Evolutionary conservation across 2,329 filamentous ascomycete genomes (phyloP).

Genomic region (Davidsoniella neocaledoniae): DNA sequence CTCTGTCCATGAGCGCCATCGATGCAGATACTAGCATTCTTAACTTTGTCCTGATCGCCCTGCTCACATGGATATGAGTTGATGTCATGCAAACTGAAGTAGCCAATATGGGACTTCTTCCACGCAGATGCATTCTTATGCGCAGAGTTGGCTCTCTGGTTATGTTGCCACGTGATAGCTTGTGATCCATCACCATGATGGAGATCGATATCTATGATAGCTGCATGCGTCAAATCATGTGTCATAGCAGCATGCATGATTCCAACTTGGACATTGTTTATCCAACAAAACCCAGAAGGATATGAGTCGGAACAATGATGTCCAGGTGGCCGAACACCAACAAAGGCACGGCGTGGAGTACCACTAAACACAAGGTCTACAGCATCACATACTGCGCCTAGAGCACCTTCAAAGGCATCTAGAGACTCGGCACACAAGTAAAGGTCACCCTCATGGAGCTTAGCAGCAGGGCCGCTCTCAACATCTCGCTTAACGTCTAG

Average conservation of each 20-base stretch:
- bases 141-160: constrained; percentile 60
- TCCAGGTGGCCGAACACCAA: constrained; percentile 80
- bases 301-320: constrained; percentile 85
- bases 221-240: constrained; percentile 81
- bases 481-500: constrained; percentile 41
- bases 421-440: constrained; percentile 80
- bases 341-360: constrained; percentile 61
- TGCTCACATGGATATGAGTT: constrained; percentile 94
- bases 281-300: constrained; percentile 94
- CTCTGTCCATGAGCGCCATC: constrained; percentile 88
- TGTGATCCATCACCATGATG: constrained; percentile 96
- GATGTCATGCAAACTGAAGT: constrained; percentile 95
- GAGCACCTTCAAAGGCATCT: constrained; percentile 72
- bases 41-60: constrained; percentile 86
- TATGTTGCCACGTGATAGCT: constrained; percentile 81
- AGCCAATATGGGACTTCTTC: constrained; percentile 80
- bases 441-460: constrained; percentile 74
- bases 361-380: constrained; percentile 64
- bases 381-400: constrained; percentile 86
- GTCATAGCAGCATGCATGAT: constrained; percentile 76
- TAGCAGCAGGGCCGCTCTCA: constrained; percentile 26
- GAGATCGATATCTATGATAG: constrained; percentile 81
- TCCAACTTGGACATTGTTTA: constrained; percentile 95
- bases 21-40: constrained; percentile 84
- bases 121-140: constrained; percentile 53